A percentile compares a stretch with the other conserved stretches of the same genome.
These are phyloP conservation scores for Candida neerlandica DNA, from an alignment of 1,139 yeast genomes.

Conservation along the genomic window DNA sequence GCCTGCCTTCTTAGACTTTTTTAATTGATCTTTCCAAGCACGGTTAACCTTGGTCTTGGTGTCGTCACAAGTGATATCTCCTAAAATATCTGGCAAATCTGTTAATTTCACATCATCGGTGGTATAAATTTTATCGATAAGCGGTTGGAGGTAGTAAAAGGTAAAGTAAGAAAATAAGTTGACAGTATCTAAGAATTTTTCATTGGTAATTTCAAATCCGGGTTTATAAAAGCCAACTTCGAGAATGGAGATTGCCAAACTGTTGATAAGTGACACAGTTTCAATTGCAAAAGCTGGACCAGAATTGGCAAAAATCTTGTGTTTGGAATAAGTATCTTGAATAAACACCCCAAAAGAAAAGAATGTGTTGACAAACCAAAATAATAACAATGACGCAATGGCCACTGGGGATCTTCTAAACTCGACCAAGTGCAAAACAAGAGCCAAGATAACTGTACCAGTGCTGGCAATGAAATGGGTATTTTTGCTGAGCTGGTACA, in stretches of 20 bases:
- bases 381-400: conserved; percentile 30
- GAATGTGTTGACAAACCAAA: conserved; percentile 29
- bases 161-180: conserved; percentile 25
- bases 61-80: conserved; percentile 15
- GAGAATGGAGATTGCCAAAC: conserved; percentile 36
- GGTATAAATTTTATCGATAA: conserved; percentile 24
- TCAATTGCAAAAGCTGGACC: conserved; percentile 22
- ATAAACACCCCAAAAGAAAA: conserved; percentile 23
- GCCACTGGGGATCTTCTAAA: conserved; percentile 32
- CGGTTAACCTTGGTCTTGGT: conserved; percentile 12
- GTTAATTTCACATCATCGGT: conserved; percentile 23
- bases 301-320: conserved; percentile 27
- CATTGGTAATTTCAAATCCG: conserved; percentile 43
- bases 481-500: conserved; percentile 9
- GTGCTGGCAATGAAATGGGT: conserved; percentile 12
- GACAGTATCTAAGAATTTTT: conserved; percentile 22
- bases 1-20: conserved; percentile 9
- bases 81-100: conserved; percentile 24
- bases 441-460: conserved; percentile 21
- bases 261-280: conserved; percentile 24
- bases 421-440: conserved; percentile 38
- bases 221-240: conserved; percentile 46
- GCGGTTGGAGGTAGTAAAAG: conserved; percentile 29
- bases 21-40: conserved; percentile 13
- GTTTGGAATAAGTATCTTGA: conserved; percentile 33